phyloP scores from a whole-genome alignment of 345 rosid species.

The Citrus hindsii region DNA sequence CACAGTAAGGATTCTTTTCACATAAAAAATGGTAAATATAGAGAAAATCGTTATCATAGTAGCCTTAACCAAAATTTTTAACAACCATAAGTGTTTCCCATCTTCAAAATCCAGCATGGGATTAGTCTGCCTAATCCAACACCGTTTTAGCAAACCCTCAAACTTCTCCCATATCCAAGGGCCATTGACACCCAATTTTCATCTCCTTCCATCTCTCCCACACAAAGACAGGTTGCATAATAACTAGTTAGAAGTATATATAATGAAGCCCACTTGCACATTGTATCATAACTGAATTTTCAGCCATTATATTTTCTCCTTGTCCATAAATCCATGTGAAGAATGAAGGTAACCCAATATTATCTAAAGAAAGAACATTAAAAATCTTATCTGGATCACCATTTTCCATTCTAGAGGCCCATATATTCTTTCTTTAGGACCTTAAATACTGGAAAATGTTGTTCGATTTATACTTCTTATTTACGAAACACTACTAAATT shows the following conservation, averaged over 20 bases:
- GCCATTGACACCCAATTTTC: not conserved
- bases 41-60: not conserved
- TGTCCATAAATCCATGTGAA: not conserved
- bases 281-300: not conserved
- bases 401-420: not conserved
- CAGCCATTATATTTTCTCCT: not conserved
- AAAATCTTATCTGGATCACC: not conserved
- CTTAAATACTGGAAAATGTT: not conserved
- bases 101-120: not conserved
- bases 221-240: not conserved
- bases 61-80: not conserved
- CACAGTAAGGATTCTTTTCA: not conserved
- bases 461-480: not conserved
- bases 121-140: conserved; percentile 2
- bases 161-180: not conserved
- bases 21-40: not conserved
- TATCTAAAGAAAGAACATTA: not conserved
- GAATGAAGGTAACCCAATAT: not conserved
- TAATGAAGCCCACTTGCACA: not conserved
- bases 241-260: not conserved
- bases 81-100: not conserved
- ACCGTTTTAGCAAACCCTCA: not conserved
- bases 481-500: not conserved
- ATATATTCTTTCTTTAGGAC: not conserved
- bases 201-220: not conserved